A percentile compares a stretch with the other conserved stretches of the same genome.
Evolutionary conservation across 495 filamentous ascomycete genomes (phyloP).

Genomic region (Usnea hakonensis): DNA sequence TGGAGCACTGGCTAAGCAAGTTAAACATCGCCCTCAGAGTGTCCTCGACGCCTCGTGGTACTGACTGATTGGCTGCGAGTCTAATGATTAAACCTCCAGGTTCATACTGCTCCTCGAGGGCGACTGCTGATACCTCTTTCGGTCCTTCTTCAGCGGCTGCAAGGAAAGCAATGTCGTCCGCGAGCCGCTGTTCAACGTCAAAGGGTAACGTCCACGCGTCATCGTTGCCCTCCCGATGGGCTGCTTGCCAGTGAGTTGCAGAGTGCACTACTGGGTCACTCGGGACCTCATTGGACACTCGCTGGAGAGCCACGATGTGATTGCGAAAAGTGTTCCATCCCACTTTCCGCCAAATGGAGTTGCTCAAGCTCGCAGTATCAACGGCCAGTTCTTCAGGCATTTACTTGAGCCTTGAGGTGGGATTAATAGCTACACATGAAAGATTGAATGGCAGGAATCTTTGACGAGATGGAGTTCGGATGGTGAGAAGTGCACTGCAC

Average conservation of each 20-base stretch:
- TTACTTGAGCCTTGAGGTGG: too few relatives aligned
- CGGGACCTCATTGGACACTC: conserved; percentile 8
- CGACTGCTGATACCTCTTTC: conserved; percentile 4
- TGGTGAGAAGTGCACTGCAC: too few relatives aligned
- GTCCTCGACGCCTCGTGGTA: neutral
- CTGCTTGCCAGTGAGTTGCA: conserved; percentile 3
- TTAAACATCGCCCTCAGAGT: conserved; percentile 5
- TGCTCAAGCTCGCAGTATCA: neutral
- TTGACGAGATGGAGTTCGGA: too few relatives aligned
- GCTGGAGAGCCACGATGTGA: conserved; percentile 12
- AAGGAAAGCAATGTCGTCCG: conserved; percentile 19
- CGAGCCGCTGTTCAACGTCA: conserved; percentile 16
- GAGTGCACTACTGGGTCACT: conserved; percentile 4
- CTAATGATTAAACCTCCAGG: conserved; percentile 8
- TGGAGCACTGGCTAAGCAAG: conserved; percentile 7
- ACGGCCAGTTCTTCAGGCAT: neutral
- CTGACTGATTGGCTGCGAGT: conserved; percentile 11
- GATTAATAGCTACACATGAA: too few relatives aligned
- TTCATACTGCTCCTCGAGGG: conserved; percentile 13
- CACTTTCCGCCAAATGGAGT: neutral
- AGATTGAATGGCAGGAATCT: too few relatives aligned
- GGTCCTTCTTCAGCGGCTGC: conserved; percentile 8
- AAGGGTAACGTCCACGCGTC: conserved; percentile 10
- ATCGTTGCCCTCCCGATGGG: neutral
- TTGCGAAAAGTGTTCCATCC: conserved; percentile 13